Evolutionary conservation across 2,329 filamentous ascomycete species (phyloP).

Genomic region (Trichoderma koningii): DNA sequence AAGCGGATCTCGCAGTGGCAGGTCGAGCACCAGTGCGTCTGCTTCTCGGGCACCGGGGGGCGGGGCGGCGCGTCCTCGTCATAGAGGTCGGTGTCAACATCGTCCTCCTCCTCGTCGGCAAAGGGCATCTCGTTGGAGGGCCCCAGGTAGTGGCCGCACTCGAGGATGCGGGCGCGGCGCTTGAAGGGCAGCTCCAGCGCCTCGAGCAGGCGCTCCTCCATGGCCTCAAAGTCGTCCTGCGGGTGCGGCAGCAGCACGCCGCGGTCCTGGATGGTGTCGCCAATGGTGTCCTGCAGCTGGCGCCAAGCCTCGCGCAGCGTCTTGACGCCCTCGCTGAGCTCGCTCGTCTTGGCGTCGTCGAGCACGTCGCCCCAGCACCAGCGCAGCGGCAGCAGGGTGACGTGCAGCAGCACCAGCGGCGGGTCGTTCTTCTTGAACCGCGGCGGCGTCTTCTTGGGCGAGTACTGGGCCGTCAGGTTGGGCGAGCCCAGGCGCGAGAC

Average conservation of each 20-base stretch:
- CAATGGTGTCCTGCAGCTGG: slow-evolving; percentile 68
- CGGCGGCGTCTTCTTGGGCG: slow-evolving; percentile 59
- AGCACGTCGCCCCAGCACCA: slow-evolving; percentile 64
- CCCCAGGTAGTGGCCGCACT: slow-evolving; percentile 75
- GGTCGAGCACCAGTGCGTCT: slow-evolving; percentile 58
- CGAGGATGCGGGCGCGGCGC: slow-evolving; percentile 67
- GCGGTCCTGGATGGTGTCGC: slow-evolving; percentile 71
- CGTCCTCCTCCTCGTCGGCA: slow-evolving; percentile 49
- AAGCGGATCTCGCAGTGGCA: slow-evolving; percentile 58
- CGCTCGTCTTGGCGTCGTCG: slow-evolving; percentile 44
- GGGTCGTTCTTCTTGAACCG: slow-evolving; percentile 59
- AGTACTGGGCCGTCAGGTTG: slow-evolving; percentile 53
- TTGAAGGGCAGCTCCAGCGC: slow-evolving; percentile 68
- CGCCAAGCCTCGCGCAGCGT: slow-evolving; percentile 64
- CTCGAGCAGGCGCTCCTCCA: slow-evolving; percentile 76
- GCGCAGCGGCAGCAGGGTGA: slow-evolving; percentile 71
- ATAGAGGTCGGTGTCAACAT: slow-evolving; percentile 49
- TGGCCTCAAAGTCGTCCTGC: slow-evolving; percentile 74
- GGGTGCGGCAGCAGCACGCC: slow-evolving; percentile 77
- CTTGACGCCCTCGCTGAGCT: slow-evolving; percentile 51
- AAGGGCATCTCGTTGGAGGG: slow-evolving; percentile 54
- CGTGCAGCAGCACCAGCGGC: slow-evolving; percentile 75
- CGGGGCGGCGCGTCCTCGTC: slow-evolving; percentile 37
- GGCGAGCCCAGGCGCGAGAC: slow-evolving; percentile 62
- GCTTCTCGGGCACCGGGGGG: slow-evolving; percentile 33